Evolutionary conservation across 305 asterid species (phyloP).

Genomic region (Stenogyne calaminthoides): DNA sequence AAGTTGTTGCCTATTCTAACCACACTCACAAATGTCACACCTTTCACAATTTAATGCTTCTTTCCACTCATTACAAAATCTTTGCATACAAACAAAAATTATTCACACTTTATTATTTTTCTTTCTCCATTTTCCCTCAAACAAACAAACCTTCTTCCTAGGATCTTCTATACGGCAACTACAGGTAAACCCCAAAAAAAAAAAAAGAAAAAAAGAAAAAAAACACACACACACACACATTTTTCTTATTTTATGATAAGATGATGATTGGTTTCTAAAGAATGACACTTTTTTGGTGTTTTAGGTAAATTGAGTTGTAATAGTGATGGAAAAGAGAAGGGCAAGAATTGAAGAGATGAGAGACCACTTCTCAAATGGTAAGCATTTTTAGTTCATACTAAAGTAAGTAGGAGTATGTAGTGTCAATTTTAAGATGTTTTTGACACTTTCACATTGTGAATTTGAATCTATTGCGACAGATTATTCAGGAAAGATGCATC

Average conservation of each 20-base stretch:
- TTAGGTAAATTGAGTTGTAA: not conserved
- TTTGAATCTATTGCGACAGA: conserved; percentile 34
- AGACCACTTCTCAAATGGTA: conserved; percentile 26
- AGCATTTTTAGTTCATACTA: not conserved
- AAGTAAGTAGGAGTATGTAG: too few relatives aligned
- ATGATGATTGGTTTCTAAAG: not conserved
- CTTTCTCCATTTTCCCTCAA: conserved; percentile 22
- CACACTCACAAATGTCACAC: conserved; percentile 34
- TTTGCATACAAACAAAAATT: conserved; percentile 26
- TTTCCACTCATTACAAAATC: conserved; percentile 27
- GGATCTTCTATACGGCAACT: not conserved
- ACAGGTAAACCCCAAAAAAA: not conserved
- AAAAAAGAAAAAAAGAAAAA: too few relatives aligned
- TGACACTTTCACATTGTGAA: not conserved
- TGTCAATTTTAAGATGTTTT: too few relatives aligned
- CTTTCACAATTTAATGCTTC: conserved; percentile 36
- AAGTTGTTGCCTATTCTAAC: conserved; percentile 29
- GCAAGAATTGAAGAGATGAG: conserved; percentile 31
- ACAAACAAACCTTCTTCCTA: conserved; percentile 25
- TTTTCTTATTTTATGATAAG: not conserved
- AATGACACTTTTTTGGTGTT: not conserved
- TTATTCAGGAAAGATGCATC: conserved; percentile 36
- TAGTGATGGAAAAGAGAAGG: conserved; percentile 43
- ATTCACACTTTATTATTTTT: not conserved
- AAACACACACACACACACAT: not conserved